These are phyloP conservation scores for Tuctoria greenei DNA, from an alignment of 176 grass and related monocot genomes.

Conservation along the genomic window DNA sequence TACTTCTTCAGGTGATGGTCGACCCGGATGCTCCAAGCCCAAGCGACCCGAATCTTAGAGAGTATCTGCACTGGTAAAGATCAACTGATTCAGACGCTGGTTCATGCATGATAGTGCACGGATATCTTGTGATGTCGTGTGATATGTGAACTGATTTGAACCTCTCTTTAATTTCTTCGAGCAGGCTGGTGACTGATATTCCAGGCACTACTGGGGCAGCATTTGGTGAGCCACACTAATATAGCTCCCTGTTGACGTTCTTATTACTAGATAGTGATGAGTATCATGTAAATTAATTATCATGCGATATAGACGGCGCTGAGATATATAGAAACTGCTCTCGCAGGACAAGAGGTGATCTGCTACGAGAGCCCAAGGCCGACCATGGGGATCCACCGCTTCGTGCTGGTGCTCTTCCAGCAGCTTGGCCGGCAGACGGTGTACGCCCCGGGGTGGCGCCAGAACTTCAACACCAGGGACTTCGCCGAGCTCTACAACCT, in stretches of 20 bases:
- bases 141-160: conserved; percentile 3
- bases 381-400: conserved; percentile 65
- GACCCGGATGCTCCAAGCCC: conserved; percentile 85
- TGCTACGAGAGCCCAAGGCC: conserved; percentile 60
- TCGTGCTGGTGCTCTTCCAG: conserved; percentile 72
- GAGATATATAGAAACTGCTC: too few relatives aligned
- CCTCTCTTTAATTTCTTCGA: background rate
- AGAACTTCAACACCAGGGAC: conserved; percentile 74
- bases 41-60: conserved; percentile 62
- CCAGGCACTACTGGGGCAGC: conserved; percentile 55
- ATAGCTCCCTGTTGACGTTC: too few relatives aligned
- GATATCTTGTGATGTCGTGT: background rate
- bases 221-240: conserved; percentile 41
- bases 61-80: conserved; percentile 70
- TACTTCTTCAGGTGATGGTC: conserved; percentile 54
- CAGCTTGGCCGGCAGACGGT: conserved; percentile 56
- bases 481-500: conserved; percentile 80
- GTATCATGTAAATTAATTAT: too few relatives aligned
- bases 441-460: conserved; percentile 59
- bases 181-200: conserved; percentile 75
- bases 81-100: background rate
- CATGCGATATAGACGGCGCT: too few relatives aligned
- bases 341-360: conserved; percentile 55
- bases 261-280: too few relatives aligned
- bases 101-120: background rate